Conservation (phyloP, 1,284 basidiomycete genomes). For the Apiotrichum sp. region DNA sequence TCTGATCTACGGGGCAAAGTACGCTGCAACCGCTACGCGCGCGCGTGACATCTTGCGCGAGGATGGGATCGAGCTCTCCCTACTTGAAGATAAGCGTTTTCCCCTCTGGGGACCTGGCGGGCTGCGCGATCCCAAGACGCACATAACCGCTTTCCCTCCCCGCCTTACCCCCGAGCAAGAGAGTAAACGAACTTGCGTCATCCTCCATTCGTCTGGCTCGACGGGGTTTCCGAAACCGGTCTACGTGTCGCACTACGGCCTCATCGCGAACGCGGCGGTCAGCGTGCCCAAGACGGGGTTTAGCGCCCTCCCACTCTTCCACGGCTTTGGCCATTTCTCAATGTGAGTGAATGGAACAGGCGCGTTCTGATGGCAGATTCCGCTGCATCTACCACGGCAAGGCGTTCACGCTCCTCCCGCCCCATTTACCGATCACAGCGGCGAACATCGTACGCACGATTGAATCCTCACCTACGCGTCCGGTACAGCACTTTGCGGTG, state of each 20-base stretch:
- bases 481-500: constrained; percentile 45
- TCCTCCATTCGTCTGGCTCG: constrained; percentile 61
- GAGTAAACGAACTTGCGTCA: constrained; percentile 49
- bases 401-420: constrained; percentile 54
- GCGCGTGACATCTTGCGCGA: constrained; percentile 38
- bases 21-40: constrained; percentile 43
- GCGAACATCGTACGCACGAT: constrained; percentile 49
- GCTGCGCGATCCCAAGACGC: constrained; percentile 31
- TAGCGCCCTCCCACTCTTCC: constrained; percentile 52
- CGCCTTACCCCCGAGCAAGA: constrained; percentile 52
- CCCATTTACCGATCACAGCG: constrained; percentile 53
- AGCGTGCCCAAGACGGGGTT: constrained; percentile 49
- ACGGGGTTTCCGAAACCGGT: constrained; percentile 50
- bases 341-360: constrained; percentile 15
- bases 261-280: constrained; percentile 37
- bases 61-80: constrained; percentile 37
- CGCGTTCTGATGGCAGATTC: constrained; percentile 16
- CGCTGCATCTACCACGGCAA: constrained; percentile 49
- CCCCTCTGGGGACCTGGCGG: constrained; percentile 51
- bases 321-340: constrained; percentile 51
- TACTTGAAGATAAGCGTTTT: constrained; percentile 48
- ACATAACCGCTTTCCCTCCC: constrained; percentile 41
- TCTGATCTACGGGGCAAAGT: constrained; percentile 51
- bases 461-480: constrained; percentile 39
- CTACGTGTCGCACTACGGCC: constrained; percentile 40